phyloP scores from a whole-genome alignment of 257 asterid genomes.

The Asclepias syriaca region DNA sequence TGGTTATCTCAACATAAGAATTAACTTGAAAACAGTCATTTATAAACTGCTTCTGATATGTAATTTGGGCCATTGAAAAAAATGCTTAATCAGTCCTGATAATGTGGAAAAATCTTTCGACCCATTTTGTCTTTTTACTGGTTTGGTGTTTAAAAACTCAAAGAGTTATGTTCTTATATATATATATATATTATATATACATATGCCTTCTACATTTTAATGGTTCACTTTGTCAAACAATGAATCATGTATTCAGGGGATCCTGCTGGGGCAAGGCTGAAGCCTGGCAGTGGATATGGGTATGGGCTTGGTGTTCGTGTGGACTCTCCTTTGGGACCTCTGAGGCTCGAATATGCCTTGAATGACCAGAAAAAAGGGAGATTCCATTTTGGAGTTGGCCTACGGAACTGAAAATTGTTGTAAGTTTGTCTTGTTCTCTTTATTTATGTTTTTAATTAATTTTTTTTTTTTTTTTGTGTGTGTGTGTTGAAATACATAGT shows the following conservation, averaged over 20 bases:
- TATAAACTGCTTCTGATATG: neutral
- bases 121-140: neutral
- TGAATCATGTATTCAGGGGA: slow-evolving; percentile 47
- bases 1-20: neutral
- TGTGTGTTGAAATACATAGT: neutral
- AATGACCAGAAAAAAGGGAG: slow-evolving; percentile 76
- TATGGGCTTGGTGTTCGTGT: slow-evolving; percentile 85
- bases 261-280: slow-evolving; percentile 93
- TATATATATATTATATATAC: neutral
- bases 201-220: neutral
- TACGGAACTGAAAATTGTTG: slow-evolving; percentile 42
- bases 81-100: no score
- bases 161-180: neutral
- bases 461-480: no score
- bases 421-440: no score
- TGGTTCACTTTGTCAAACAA: neutral
- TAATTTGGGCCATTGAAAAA: neutral
- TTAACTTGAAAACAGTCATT: neutral
- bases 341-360: slow-evolving; percentile 91
- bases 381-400: slow-evolving; percentile 93
- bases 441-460: neutral
- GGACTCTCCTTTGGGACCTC: slow-evolving; percentile 87
- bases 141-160: neutral
- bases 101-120: neutral
- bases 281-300: slow-evolving; percentile 95